These are phyloP conservation scores for Magnusiomyces magnusii DNA, from an alignment of 1,139 yeast genomes.

Conservation along the genomic window DNA sequence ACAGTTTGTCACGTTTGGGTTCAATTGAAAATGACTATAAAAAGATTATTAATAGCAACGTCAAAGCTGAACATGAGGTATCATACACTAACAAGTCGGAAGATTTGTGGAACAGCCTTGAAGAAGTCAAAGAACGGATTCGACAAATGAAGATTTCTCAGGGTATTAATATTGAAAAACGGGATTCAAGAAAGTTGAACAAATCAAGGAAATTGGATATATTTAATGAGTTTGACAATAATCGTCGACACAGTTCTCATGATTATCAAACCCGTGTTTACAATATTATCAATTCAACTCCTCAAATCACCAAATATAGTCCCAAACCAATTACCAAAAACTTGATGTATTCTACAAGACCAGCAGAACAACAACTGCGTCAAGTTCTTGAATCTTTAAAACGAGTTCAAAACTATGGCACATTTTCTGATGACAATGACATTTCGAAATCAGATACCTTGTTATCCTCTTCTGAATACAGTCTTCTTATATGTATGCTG, in stretches of 20 bases:
- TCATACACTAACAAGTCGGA: neutral
- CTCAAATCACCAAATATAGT: neutral
- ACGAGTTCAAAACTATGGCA: neutral
- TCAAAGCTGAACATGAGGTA: neutral
- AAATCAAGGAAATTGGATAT: neutral
- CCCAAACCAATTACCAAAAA: neutral
- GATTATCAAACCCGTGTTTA: too few species aligned
- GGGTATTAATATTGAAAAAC: neutral
- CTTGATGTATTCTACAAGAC: neutral
- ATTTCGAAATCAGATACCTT: neutral
- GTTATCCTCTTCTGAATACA: neutral
- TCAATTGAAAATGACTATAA: too few species aligned
- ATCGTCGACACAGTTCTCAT: too few species aligned
- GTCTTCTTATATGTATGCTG: constrained; percentile 11
- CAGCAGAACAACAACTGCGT: constrained; percentile 24
- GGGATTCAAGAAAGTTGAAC: neutral
- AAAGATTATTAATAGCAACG: too few species aligned
- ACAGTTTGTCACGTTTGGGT: too few species aligned
- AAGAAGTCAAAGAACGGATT: constrained; percentile 16
- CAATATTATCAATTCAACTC: too few species aligned
- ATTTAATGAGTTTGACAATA: too few species aligned
- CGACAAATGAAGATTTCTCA: constrained; percentile 12
- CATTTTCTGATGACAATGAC: neutral
- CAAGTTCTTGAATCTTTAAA: constrained; percentile 10
- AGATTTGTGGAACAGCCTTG: constrained; percentile 17